Conservation (phyloP, 208 protist genomes). For the Spongospora subterranea region DNA sequence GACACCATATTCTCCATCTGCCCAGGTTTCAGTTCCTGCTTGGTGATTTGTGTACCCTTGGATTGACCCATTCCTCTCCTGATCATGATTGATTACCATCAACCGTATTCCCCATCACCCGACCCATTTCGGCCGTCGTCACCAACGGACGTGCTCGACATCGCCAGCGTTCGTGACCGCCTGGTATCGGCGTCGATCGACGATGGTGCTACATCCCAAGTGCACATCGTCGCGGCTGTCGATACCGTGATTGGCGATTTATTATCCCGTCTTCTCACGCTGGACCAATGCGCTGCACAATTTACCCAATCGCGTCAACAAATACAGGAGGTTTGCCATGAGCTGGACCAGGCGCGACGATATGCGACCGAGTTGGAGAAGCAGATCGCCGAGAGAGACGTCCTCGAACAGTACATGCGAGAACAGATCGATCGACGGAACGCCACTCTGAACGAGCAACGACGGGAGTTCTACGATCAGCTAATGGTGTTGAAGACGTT, state of each 20-base stretch:
- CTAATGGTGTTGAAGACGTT: slow-evolving; percentile 26
- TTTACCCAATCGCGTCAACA: neutral
- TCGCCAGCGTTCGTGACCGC: neutral
- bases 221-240: neutral
- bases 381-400: neutral
- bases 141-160: slow-evolving; percentile 27
- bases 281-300: neutral
- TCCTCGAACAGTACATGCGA: neutral
- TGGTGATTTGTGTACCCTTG: too few species aligned
- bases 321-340: neutral
- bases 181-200: neutral
- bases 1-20: too few species aligned
- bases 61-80: too few species aligned
- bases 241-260: neutral
- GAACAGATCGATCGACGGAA: slow-evolving; percentile 26
- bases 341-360: neutral
- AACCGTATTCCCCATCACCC: too few species aligned
- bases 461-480: slow-evolving; percentile 29
- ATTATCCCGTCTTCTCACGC: neutral
- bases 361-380: neutral
- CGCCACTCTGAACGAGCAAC: neutral
- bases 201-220: neutral
- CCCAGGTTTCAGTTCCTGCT: too few species aligned
- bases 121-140: neutral
- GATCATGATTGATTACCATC: too few species aligned